Base-by-base conservation (phyloP, 345 rosid genomes). In the Odontarrhena argentea region DNA sequence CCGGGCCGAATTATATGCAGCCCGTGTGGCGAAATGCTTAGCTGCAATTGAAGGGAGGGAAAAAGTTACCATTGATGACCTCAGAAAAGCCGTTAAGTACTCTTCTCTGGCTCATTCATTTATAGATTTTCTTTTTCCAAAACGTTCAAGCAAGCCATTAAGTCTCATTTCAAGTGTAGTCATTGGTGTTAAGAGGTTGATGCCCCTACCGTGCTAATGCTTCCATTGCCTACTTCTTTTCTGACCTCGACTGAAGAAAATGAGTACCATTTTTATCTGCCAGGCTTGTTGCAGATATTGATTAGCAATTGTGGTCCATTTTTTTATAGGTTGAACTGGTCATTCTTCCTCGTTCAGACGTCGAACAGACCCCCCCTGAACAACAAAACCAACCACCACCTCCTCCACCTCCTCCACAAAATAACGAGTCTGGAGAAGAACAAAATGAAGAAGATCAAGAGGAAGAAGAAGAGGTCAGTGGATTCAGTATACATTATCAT, bases 331-430 rank as follows among this genome's bases (percentile, higher is more conserved):
- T 93, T 43, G 98, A 90, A 77, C 74, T 93, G 79, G 97, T 93
- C 73, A 88, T 93, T 75, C 97, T 93, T 81, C 97, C 96, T 54
- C 92, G 96, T 76, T 93, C 98, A n/a, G 79, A 79, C 11, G 18
- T 86, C 44, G 84, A 54, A 73, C 96, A 93, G 68, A 84, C 57
- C 41, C 97, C 96, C 49, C 96, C 97, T 45, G 97, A 90, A 51
- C 94, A 93, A 63, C 86, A 89, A 77, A 81, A 87, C 76, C 93
- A 92, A 60, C 97, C 71, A 74, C 97, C 90, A 63, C 98, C 96
- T 12, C 96, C 96, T 8, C 98, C 96, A n/a, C 98, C 95, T 38
- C 97, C 98, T 80, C 94, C 96, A 9, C 87, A 93, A 70, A 86
- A 82, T 78, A 82, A 85, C 46, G 92, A 90, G 62, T 49, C 85